Evolutionary conservation across 306 rosid genomes (phyloP), one percentile per base, ranked within the genome.

Genomic region (Notholithocarpus densiflorus): DNA sequence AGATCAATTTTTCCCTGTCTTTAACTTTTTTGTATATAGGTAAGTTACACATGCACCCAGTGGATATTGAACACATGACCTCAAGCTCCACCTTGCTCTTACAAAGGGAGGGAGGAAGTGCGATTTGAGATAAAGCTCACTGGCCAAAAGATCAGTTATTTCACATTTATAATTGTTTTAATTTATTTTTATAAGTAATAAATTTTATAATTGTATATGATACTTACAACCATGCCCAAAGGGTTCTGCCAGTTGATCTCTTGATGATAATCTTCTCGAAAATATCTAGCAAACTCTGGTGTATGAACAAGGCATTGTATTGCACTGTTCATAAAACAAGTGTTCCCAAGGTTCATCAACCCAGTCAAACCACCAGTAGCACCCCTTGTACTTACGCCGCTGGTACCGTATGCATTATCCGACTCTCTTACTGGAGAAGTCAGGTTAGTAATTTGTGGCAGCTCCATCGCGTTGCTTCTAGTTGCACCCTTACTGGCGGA

Each of bases 321-420:
- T 9, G 98, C 97, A 83, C 98, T 92, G 86, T 95, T 95, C 98
- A 95, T 95, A 83, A 92, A 95, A 91, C 98, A 95, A 56, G 98
- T 95, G 84, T 95, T 95, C 83, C 98, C 98, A 78, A 95, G 98
- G 85, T 95, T 95, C 81, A 88, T 84, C 87, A 95, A 86, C 72
- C 98, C 98, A 69, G 92, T 95, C 84, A 95, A 89, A 84, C 98
- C 98, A 85, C 90, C 90, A 20, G 90, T 72, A 37, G 97, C 91
- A 27, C 98, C 98, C 75, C 98, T 87, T 75, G 98, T 95, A 86
- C 91, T 86, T 79, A 94, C 93, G 74, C 98, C 97, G 76, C 75
- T 77, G 56, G 85, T 78, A 73, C 88, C 96, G 75, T 83, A 80
- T 20, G 90, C 70, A 71, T 87, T 90, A 61, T 92, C 98, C 17